Conservation (phyloP, 768 basidiomycete species). For the Russula vinacea region DNA sequence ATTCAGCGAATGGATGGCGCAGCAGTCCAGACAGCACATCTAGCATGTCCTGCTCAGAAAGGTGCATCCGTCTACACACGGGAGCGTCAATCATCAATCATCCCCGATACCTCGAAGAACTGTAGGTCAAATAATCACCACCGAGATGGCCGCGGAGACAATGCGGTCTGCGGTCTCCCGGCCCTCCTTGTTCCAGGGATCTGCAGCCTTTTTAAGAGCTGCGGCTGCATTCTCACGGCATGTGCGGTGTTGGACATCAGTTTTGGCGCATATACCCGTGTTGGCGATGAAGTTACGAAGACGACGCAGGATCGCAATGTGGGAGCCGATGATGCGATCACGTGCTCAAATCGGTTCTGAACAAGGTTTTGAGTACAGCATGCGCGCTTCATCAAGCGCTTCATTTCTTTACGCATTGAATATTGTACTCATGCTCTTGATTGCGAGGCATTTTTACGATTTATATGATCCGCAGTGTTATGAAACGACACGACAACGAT, state of each 20-base stretch:
- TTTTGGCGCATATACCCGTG: slow-evolving; percentile 20
- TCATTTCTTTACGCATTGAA: no score
- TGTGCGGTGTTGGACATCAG: slow-evolving; percentile 16
- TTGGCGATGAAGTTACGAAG: not conserved
- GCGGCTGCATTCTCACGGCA: slow-evolving; percentile 17
- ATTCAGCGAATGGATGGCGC: slow-evolving; percentile 23
- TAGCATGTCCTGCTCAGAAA: slow-evolving; percentile 2
- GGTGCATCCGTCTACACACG: slow-evolving; percentile 1
- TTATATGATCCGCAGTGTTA: not conserved
- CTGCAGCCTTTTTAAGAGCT: slow-evolving; percentile 28
- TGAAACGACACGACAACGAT: not conserved
- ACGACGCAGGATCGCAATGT: not conserved
- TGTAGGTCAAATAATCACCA: slow-evolving; percentile 19
- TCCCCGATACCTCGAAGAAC: not conserved
- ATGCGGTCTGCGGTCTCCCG: slow-evolving; percentile 23
- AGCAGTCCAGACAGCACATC: slow-evolving; percentile 14
- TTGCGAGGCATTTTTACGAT: no score
- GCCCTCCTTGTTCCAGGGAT: slow-evolving; percentile 28
- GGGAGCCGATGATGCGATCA: not conserved
- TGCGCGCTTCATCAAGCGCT: no score
- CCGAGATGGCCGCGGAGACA: slow-evolving; percentile 11
- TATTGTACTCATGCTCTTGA: no score
- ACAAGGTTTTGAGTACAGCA: no score
- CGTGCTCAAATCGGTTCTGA: no score
- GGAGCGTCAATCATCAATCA: not conserved